A percentile compares a stretch with the other conserved stretches of the same genome.
Evolutionary conservation across 768 basidiomycete species (phyloP).

Genomic region (Collybiopsis luxurians): DNA sequence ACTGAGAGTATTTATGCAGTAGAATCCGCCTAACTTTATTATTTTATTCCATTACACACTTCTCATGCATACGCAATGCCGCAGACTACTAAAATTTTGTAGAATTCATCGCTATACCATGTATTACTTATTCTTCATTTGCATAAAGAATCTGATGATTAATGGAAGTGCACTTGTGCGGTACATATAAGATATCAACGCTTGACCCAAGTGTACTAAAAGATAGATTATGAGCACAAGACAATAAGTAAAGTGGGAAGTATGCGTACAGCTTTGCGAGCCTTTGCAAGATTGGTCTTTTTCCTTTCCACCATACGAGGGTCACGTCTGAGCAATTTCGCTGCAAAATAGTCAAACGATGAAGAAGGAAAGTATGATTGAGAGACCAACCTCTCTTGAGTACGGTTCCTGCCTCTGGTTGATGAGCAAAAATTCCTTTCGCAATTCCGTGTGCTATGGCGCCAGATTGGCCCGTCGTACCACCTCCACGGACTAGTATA

Average conservation of each 20-base stretch:
- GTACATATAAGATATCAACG: conserved; percentile 45
- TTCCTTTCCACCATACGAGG: conserved; percentile 98
- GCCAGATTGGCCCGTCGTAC: conserved; percentile 90
- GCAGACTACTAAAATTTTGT: neutral
- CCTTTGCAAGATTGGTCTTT: conserved; percentile 91
- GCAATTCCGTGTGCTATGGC: conserved; percentile 78
- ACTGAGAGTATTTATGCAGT: conserved; percentile 46
- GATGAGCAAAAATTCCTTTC: conserved; percentile 70
- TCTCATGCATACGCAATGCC: neutral
- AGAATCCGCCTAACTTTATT: conserved; percentile 14
- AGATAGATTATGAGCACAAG: conserved; percentile 10
- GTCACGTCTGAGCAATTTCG: conserved; percentile 84
- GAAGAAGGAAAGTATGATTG: conserved; percentile 1
- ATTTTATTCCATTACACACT: neutral
- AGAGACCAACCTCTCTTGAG: conserved; percentile 66
- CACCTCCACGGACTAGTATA: conserved; percentile 79
- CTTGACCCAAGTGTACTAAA: conserved; percentile 94
- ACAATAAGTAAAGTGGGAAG: neutral
- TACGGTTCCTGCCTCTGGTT: conserved; percentile 59
- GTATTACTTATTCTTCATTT: conserved; percentile 12
- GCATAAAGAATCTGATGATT: conserved; percentile 9
- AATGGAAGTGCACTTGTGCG: conserved; percentile 11
- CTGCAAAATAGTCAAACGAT: conserved; percentile 36
- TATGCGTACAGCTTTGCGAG: conserved; percentile 80
- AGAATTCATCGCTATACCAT: conserved; percentile 7